These are phyloP conservation scores for Podaxis rugospora DNA, from an alignment of 768 basidiomycete species.

Conservation along the genomic window DNA sequence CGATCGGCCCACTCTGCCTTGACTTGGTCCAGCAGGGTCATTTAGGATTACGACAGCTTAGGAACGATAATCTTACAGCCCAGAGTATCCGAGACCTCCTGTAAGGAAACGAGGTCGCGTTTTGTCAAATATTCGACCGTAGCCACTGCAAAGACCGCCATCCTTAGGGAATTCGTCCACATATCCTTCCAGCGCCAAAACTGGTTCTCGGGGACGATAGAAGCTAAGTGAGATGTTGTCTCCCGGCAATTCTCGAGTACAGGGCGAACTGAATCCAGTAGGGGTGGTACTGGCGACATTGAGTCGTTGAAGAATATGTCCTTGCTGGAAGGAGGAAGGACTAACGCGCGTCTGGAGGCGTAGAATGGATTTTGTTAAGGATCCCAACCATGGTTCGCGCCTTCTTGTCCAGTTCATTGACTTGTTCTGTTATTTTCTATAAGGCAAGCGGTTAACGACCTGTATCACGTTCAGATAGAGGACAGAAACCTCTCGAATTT, in stretches of 20 bases:
- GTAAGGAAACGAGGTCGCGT: constrained; percentile 55
- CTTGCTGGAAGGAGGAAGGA: constrained; percentile 7
- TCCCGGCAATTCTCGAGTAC: constrained; percentile 51
- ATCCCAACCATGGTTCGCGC: constrained; percentile 67
- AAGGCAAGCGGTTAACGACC: constrained; percentile 1
- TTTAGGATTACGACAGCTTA: not conserved
- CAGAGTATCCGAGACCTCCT: constrained; percentile 46
- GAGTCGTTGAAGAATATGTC: not conserved
- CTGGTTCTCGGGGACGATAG: constrained; percentile 62
- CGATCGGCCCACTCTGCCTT: constrained; percentile 66
- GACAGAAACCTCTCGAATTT: constrained; percentile 54
- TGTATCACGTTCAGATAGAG: not conserved
- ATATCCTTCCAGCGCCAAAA: constrained; percentile 85
- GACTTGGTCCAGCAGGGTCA: constrained; percentile 37
- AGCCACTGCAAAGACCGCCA: constrained; percentile 61
- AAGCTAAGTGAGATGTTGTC: constrained; percentile 46
- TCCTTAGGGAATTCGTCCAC: constrained; percentile 70
- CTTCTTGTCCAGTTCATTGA: constrained; percentile 71
- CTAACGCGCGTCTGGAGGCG: constrained; percentile 55
- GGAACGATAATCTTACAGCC: constrained; percentile 51
- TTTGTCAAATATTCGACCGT: constrained; percentile 60
- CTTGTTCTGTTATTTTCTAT: constrained; percentile 80
- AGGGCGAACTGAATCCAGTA: constrained; percentile 55
- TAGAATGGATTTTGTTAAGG: constrained; percentile 79
- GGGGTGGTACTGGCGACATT: constrained; percentile 45